Evolutionary conservation across 2,329 filamentous ascomycete species (phyloP).

Genomic region (Septoria petroselini): DNA sequence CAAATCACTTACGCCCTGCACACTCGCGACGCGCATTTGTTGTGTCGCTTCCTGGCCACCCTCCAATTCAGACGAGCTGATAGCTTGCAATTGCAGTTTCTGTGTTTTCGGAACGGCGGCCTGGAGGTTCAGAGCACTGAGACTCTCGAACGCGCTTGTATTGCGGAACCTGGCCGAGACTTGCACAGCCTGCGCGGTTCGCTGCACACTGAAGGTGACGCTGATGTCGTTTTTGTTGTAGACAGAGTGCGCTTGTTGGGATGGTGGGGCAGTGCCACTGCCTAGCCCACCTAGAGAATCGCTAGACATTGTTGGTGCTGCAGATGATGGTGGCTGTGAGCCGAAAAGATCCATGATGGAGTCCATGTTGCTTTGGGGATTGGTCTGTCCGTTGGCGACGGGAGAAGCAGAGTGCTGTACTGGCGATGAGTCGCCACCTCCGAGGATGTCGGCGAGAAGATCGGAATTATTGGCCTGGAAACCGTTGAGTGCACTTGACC

Average conservation of each 20-base stretch:
- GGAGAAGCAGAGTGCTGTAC: constrained; percentile 40
- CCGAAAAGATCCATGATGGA: constrained; percentile 90
- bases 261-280: constrained; percentile 50
- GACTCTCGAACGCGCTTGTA: constrained; percentile 52
- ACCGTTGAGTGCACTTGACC: constrained; percentile 56
- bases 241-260: constrained; percentile 58
- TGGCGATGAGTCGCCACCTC: constrained; percentile 60
- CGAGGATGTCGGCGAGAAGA: constrained; percentile 86
- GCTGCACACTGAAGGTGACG: constrained; percentile 78
- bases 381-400: constrained; percentile 25
- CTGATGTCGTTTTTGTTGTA: constrained; percentile 84
- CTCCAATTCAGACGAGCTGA: constrained; percentile 74
- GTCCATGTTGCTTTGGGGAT: constrained; percentile 42
- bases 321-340: constrained; percentile 36
- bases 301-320: constrained; percentile 38
- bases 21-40: constrained; percentile 79
- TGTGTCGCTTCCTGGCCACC: constrained; percentile 82
- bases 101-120: constrained; percentile 96
- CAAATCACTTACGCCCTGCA: constrained; percentile 76
- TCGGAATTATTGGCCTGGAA: constrained; percentile 71
- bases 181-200: constrained; percentile 76
- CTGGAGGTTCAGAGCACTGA: constrained; percentile 79
- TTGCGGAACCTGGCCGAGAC: constrained; percentile 83
- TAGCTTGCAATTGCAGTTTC: constrained; percentile 85
- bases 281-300: constrained; percentile 47